Base-by-base conservation (phyloP, 2,329 filamentous ascomycete species). In the Xylariaceae sp. region DNA sequence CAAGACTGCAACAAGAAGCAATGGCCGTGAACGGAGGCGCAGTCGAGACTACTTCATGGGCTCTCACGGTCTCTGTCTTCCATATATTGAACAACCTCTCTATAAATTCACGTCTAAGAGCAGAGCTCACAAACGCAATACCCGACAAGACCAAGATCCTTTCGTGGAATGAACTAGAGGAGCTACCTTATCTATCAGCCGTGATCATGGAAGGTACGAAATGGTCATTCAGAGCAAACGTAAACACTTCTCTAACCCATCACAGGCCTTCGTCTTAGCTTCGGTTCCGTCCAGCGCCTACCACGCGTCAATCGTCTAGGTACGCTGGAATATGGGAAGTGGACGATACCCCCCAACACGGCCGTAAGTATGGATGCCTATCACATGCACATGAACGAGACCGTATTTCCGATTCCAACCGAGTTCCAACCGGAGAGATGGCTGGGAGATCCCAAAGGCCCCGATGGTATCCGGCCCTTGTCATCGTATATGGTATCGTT, bases 41-140 rank as follows among this genome's bases (percentile, higher is more conserved):
- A 5, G 63, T 65, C 14, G 67, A 70, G 28, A 74, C 69, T 1
- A 68, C 69, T 3, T 63, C 62, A 2, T 64, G 60, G 61, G 34
- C 56, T 3, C 41, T 64, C 3, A 49, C 34, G 1, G 44, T 62
- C 7, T 44, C 47, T 14, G 49, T 40, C 6, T 66, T 57, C 31
- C 49, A 63, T 36, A 50, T 62, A 21, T 43, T 66, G 4, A n/a
- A 40, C 16, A 59, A 62, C 29, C 46, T 31, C 4, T 16, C 23
- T 12, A 23, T 51, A 2, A 6, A 44, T n/a, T 31, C 36, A 3
- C 28, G 34, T 5, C 29, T 63, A 1, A 46, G 19, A 6, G 21
- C 46, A 4, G 60, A 63, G 26, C 24, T 63, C 8, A 23, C 39
- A 23, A 23, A 37, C 11, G 49, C 51, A 1, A 63, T 63, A 36